A percentile compares a stretch with the other conserved stretches of the same genome.
Evolutionary conservation across 192 early-diverging fungal genomes (phyloP).

Genomic region (Umbelopsis vinacea): DNA sequence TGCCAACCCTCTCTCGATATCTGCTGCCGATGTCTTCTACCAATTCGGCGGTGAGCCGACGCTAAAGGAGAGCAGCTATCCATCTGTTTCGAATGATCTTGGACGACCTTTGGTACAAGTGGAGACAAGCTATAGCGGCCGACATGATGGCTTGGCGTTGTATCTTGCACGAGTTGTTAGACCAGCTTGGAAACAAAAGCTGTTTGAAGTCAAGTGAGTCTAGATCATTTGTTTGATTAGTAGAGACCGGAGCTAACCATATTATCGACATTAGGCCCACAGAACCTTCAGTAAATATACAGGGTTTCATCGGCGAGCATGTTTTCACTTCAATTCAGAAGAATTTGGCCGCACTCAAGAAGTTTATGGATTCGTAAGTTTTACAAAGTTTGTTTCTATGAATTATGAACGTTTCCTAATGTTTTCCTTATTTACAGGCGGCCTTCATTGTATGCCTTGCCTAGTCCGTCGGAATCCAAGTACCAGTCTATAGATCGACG

Average conservation of each 20-base stretch:
- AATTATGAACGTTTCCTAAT: too few species aligned
- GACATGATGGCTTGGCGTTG: slow-evolving; percentile 77
- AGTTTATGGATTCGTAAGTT: slow-evolving; percentile 34
- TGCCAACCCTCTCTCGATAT: slow-evolving; percentile 18
- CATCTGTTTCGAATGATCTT: slow-evolving; percentile 26
- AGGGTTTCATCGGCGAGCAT: slow-evolving; percentile 10
- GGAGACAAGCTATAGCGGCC: slow-evolving; percentile 61
- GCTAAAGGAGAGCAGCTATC: slow-evolving; percentile 9
- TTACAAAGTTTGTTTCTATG: background rate
- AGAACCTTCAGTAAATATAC: slow-evolving; percentile 5
- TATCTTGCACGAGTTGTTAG: slow-evolving; percentile 75
- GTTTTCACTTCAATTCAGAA: slow-evolving; percentile 6
- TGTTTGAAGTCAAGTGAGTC: slow-evolving; percentile 30
- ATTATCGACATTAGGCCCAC: background rate
- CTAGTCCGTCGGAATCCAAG: slow-evolving; percentile 22
- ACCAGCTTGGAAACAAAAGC: slow-evolving; percentile 72
- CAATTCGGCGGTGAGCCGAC: slow-evolving; percentile 42
- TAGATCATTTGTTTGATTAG: background rate
- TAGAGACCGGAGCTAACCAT: background rate
- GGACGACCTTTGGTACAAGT: slow-evolving; percentile 40
- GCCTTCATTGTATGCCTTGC: slow-evolving; percentile 2
- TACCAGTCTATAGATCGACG: slow-evolving; percentile 27
- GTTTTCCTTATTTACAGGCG: background rate
- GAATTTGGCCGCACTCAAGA: slow-evolving; percentile 19
- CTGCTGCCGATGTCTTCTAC: slow-evolving; percentile 37